Base-by-base conservation (phyloP, 2,329 filamentous ascomycete species). In the Fusarium solani-melongenae region DNA sequence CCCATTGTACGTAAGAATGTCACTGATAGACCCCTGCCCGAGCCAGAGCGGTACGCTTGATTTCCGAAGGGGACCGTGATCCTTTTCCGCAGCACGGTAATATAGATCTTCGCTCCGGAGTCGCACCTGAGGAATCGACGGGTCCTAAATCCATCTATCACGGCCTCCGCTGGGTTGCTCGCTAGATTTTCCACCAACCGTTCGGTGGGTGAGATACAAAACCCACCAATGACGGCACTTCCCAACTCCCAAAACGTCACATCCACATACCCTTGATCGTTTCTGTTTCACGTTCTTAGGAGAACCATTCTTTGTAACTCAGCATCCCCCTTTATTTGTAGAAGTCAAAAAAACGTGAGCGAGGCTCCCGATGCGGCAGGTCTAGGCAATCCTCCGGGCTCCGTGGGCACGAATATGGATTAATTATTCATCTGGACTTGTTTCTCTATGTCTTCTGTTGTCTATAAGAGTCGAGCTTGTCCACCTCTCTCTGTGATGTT, bases 111-210 rank as follows among this genome's bases (percentile, higher is more conserved):
- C 7, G 33, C 53, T 53, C 62, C 57, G 33, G 58, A 53, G 46
- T 55, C 29, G 33, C 46, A 14, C 46, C 56, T 49, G 59, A 58
- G n/a, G 46, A 22, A 24, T n/a, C 17, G 20, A 10, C 59, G 2
- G 10, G 38, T 49, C 57, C 46, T 24, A 38, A 63, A 41, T 38
- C 34, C 39, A 69, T 46, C 62, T 68, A 69, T 72, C 69, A 63
- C 59, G 51, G 31, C 44, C 41, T 24, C 53, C 11, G 34, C 38
- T 60, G 24, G 17, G 20, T 14, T 9, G 41, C 39, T n/a, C 39
- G 24, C 27, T 33, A 46, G 15, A 70, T 60, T 62, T 72, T 66
- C 71, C 69, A 73, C 71, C 69, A 73, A 73, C 71, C 56, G 12
- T 14, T 31, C 15, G 20, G 29, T 7, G 38, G 14, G 9, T 17